Evolutionary conservation across 148 eudicot species (phyloP).

Genomic region (Vaccinium darrowii): DNA sequence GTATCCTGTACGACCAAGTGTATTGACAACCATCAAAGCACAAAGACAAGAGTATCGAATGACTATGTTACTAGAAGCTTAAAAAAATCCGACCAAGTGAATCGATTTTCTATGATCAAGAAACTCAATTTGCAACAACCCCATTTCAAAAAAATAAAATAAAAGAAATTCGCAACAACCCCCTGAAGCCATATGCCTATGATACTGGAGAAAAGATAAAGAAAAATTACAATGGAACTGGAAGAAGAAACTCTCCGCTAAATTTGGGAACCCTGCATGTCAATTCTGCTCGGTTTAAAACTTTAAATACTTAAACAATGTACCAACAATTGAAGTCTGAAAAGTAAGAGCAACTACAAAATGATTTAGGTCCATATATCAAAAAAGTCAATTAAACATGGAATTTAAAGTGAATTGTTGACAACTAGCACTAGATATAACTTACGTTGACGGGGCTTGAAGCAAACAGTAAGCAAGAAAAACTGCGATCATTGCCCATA

Average conservation of each 20-base stretch:
- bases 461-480: conserved; percentile 90
- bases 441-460: conserved; percentile 99
- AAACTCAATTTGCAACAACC: neutral
- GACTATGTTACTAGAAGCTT: neutral
- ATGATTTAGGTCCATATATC: neutral
- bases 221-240: neutral
- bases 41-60: neutral
- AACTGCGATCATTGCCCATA: conserved; percentile 97
- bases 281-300: neutral
- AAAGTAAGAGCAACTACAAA: neutral
- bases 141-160: too few species aligned
- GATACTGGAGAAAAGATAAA: neutral
- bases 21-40: conserved; percentile 1
- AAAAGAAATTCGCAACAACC: neutral
- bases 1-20: conserved; percentile 54
- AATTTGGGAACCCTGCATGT: neutral
- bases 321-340: neutral
- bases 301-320: neutral
- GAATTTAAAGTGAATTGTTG: neutral
- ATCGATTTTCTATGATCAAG: neutral
- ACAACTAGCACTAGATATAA: neutral
- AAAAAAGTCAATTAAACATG: neutral
- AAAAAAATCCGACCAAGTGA: neutral
- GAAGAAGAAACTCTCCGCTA: neutral
- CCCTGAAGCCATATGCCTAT: neutral